Conservation (phyloP, 208 protist species). For the Acanthamoeba comandoni region DNA sequence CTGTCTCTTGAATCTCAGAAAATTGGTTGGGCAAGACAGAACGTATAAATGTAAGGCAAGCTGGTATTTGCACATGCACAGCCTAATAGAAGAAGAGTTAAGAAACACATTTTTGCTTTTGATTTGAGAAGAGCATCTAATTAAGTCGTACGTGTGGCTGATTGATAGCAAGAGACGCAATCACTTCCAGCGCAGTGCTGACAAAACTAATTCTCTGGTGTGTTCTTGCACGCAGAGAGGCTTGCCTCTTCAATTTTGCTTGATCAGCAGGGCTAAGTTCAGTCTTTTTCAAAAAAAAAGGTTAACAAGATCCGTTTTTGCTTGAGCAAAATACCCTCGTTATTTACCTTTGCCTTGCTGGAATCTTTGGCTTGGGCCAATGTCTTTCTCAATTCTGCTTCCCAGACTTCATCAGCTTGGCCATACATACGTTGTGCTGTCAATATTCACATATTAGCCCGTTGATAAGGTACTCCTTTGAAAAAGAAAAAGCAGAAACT, state of each 20-base stretch:
- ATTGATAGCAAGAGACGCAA: conserved; percentile 18
- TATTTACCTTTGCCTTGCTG: conserved; percentile 34
- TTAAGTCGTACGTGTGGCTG: conserved; percentile 15
- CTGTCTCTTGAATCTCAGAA: conserved; percentile 13
- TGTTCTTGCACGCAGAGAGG: conserved; percentile 25
- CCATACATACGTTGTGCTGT: conserved; percentile 65
- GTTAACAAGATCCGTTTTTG: background rate
- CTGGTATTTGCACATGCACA: conserved; percentile 33
- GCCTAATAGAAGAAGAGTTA: background rate
- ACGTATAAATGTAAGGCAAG: conserved; percentile 19
- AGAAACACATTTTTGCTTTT: background rate
- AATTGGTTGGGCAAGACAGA: conserved; percentile 19
- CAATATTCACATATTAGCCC: background rate
- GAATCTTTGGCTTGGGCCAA: conserved; percentile 24
- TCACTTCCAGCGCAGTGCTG: conserved; percentile 10
- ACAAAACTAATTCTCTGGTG: background rate
- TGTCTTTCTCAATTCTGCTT: conserved; percentile 68
- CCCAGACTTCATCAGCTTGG: conserved; percentile 49
- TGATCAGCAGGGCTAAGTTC: conserved; percentile 25
- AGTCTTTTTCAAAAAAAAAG: background rate
- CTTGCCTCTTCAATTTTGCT: conserved; percentile 20
- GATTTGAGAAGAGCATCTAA: background rate
- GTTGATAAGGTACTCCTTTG: background rate
- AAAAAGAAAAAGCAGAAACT: background rate
- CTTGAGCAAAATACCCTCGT: background rate